phyloP scores from a whole-genome alignment of 1,284 basidiomycete genomes.

The Fomitopsis schrenkii region DNA sequence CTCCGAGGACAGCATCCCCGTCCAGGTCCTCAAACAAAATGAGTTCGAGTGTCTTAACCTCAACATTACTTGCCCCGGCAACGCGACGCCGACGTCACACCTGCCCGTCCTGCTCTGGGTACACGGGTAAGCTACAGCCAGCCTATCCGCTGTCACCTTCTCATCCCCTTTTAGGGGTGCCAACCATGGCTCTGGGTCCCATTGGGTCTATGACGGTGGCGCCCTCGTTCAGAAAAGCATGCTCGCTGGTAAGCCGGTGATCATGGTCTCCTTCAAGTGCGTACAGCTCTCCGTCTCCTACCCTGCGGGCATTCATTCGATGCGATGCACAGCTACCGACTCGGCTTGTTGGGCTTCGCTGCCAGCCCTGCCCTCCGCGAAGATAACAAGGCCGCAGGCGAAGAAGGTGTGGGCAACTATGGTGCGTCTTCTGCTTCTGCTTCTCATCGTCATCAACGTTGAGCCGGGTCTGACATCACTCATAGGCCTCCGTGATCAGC shows the following conservation, averaged over 20 bases:
- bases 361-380: conserved; percentile 58
- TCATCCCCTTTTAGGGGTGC: conserved; percentile 45
- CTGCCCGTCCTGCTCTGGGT: conserved; percentile 78
- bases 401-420: conserved; percentile 74
- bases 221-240: conserved; percentile 65
- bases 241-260: conserved; percentile 53
- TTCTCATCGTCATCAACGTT: not conserved
- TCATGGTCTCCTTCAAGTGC: conserved; percentile 74
- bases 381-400: conserved; percentile 58
- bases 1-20: conserved; percentile 47
- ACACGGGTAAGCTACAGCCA: conserved; percentile 49
- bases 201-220: conserved; percentile 72
- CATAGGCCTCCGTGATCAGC: conserved; percentile 66
- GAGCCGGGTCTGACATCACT: conserved; percentile 2
- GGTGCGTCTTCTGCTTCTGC: conserved; percentile 36
- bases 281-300: conserved; percentile 22
- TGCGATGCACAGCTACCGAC: conserved; percentile 52
- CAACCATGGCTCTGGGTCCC: conserved; percentile 66
- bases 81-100: conserved; percentile 42
- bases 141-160: conserved; percentile 9
- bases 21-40: conserved; percentile 54
- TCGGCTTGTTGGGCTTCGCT: conserved; percentile 71
- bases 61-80: conserved; percentile 69
- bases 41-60: conserved; percentile 76
- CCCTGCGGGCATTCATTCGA: conserved; percentile 10